A percentile compares a stretch with the other conserved stretches of the same genome.
Evolutionary conservation across 495 filamentous ascomycete species (phyloP).

Genomic region (Bathelium albidoporum): DNA sequence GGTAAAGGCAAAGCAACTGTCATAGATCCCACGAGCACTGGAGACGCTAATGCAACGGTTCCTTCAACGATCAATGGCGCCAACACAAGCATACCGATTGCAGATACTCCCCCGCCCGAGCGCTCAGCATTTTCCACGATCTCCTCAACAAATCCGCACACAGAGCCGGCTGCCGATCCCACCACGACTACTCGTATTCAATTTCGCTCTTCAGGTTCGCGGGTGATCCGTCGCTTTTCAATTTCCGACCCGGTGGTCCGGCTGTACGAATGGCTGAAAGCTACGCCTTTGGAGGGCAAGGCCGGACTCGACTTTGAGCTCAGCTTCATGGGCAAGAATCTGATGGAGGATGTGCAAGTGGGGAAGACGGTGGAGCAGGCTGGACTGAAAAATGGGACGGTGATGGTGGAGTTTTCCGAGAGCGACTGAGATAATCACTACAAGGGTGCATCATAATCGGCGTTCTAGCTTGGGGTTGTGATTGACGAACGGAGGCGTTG

Average conservation of each 20-base stretch:
- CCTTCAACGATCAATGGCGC: constrained; percentile 9
- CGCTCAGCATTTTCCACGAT: constrained; percentile 49
- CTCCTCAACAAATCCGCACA: constrained; percentile 58
- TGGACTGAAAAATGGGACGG: constrained; percentile 76
- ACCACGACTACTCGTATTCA: constrained; percentile 78
- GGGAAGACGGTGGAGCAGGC: constrained; percentile 62
- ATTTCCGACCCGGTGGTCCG: constrained; percentile 69
- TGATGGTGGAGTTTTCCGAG: constrained; percentile 85
- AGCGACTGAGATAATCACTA: constrained; percentile 33
- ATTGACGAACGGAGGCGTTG: background rate
- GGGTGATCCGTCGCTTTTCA: constrained; percentile 71
- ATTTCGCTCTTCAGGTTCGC: constrained; percentile 70
- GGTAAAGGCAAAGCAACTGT: constrained; percentile 47
- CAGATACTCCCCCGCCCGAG: constrained; percentile 29
- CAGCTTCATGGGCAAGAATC: constrained; percentile 65
- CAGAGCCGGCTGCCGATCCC: constrained; percentile 58
- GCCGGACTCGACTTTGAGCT: constrained; percentile 74
- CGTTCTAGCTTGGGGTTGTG: background rate
- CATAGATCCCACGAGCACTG: constrained; percentile 23
- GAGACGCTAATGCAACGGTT: constrained; percentile 19
- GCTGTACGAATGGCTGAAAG: constrained; percentile 95
- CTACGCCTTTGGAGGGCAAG: constrained; percentile 65
- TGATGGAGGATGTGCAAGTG: constrained; percentile 59
- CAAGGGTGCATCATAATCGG: background rate
- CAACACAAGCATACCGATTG: constrained; percentile 20